Evolutionary conservation across 192 early-diverging fungal species (phyloP), one percentile per base, ranked within the genome.

Genomic region (Dispira parvispora): DNA sequence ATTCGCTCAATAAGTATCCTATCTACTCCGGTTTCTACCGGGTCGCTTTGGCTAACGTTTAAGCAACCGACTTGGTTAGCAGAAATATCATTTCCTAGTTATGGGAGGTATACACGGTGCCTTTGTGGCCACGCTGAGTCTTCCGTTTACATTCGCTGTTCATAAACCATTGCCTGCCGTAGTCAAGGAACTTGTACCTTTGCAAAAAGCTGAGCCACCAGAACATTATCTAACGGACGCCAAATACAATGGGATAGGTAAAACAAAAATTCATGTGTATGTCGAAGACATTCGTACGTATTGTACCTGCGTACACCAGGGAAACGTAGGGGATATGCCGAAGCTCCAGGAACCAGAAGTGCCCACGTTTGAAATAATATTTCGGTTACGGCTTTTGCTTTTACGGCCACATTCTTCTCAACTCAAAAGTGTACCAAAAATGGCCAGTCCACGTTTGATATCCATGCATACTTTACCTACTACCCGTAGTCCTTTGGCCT

Each of bases 301-400:
- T 38, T 61, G 58, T 42, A 61, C 58, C 43, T 61, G 18, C n/a
- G 38, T 61, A 44, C 53, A 55, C 13, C 23, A 20, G 26, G 14
- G n/a, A 12, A 20, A 10, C 16, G 58, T 20, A 42, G 16, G 38
- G 6, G 21, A 42, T 3, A 25, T 44, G 42, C 58, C 58, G 16
- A 13, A n/a, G 11, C 43, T 61, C n/a, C 12, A n/a, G 43, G 58
- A 61, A 43, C 32, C 28, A 20, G 58, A 61, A 0, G 43, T 44
- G 18, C 58, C 58, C 12, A 61, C 58, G 20, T 61, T 61, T 44
- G 58, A 61, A n/a, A 61, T 61, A n/a, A 44, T 61, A n/a, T 61
- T 61, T 38, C 58, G 58, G 6, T 44, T 61, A 16, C 58, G 58
- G 3, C n/a, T 61, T 16, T 14, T 61, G 8, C 58, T 61, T 13